Percentiles rank a stretch among this genome's conserved stretches.
Evolutionary conservation across 441 rosid genomes (phyloP).

Genomic region (Manihot esculenta): DNA sequence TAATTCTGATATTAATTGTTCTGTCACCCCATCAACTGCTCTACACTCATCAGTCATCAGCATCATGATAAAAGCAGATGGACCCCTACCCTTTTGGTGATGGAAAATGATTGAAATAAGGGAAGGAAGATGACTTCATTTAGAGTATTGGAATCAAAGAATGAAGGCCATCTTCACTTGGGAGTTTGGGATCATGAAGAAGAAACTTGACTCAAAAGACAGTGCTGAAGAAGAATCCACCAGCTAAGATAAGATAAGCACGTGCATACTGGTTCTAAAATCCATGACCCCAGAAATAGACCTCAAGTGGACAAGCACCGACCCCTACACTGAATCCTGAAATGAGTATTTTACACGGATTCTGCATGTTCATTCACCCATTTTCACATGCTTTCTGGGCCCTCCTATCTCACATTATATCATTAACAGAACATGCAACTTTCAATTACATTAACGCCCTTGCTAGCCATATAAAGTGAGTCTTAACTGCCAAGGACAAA

Average conservation of each 20-base stretch:
- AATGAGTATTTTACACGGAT: slow-evolving; percentile 59
- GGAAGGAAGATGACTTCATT: slow-evolving; percentile 16
- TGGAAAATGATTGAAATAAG: neutral
- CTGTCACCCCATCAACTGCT: slow-evolving; percentile 28
- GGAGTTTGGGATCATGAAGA: slow-evolving; percentile 7
- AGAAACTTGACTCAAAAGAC: slow-evolving; percentile 21
- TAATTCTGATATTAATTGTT: slow-evolving; percentile 1
- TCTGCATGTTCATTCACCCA: slow-evolving; percentile 50
- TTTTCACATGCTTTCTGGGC: slow-evolving; percentile 63
- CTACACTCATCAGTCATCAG: slow-evolving; percentile 12
- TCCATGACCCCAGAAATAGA: slow-evolving; percentile 3
- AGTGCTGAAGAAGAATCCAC: slow-evolving; percentile 14
- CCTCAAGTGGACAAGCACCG: slow-evolving; percentile 17
- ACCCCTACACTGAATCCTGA: slow-evolving; percentile 5
- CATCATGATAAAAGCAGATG: slow-evolving; percentile 20
- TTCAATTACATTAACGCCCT: slow-evolving; percentile 29
- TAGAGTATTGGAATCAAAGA: slow-evolving; percentile 27
- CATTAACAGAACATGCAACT: slow-evolving; percentile 1
- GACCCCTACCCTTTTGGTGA: slow-evolving; percentile 7
- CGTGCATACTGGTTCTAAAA: slow-evolving; percentile 29
- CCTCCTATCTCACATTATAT: slow-evolving; percentile 23
- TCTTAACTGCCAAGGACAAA: slow-evolving; percentile 14
- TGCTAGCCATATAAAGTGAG: neutral
- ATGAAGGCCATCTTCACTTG: slow-evolving; percentile 7
- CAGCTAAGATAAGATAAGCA: slow-evolving; percentile 21